These are phyloP conservation scores for Trametes elegans DNA, from an alignment of 768 basidiomycete species.

Conservation along the genomic window DNA sequence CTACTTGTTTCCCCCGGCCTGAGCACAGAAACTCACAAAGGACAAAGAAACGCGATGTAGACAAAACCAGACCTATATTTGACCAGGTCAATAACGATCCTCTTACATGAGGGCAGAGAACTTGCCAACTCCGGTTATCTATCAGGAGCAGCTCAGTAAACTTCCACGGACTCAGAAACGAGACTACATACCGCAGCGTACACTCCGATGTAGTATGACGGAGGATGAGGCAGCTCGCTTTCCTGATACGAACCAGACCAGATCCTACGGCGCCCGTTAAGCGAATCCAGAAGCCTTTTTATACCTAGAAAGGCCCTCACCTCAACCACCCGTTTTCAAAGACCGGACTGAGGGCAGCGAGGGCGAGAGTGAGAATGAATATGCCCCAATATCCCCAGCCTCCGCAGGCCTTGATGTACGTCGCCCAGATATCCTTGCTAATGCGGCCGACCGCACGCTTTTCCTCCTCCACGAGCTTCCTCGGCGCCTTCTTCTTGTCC, in stretches of 20 bases:
- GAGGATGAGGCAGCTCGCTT: constrained; percentile 22
- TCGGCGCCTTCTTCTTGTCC: constrained; percentile 51
- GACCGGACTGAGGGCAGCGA: constrained; percentile 43
- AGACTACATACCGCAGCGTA: constrained; percentile 58
- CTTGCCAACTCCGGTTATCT: constrained; percentile 40
- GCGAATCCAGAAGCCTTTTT: constrained; percentile 22
- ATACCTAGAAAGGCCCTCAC: constrained; percentile 20
- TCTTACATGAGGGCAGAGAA: neutral
- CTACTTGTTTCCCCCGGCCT: neutral
- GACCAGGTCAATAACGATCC: constrained; percentile 19
- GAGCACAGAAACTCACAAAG: constrained; percentile 49
- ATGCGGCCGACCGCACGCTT: constrained; percentile 49
- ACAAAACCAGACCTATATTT: constrained; percentile 48
- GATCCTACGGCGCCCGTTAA: constrained; percentile 19
- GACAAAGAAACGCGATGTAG: constrained; percentile 64
- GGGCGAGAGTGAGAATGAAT: constrained; percentile 34
- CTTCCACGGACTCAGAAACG: constrained; percentile 2
- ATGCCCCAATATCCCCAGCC: constrained; percentile 38
- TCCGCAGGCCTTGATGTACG: constrained; percentile 42
- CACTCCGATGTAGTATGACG: constrained; percentile 61
- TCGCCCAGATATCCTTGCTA: constrained; percentile 42
- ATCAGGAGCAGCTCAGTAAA: neutral
- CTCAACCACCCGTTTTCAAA: constrained; percentile 48
- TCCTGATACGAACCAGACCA: constrained; percentile 40
- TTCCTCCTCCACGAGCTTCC: constrained; percentile 79